Conservation (phyloP, 108 stramenopile genomes). For the Nitzschia sp. region DNA sequence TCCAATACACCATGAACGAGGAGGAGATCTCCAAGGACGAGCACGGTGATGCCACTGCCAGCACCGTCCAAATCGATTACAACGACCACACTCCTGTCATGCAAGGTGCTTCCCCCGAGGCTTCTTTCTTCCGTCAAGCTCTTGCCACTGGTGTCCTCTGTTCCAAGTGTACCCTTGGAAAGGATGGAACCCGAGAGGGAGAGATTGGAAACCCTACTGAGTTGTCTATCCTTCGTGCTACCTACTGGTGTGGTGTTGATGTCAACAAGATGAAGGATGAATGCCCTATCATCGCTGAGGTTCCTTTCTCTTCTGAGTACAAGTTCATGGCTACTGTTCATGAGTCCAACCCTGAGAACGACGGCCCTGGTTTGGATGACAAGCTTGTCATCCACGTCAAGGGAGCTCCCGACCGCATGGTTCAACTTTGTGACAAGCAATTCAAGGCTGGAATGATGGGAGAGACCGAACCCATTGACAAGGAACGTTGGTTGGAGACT, state of each 20-base stretch:
- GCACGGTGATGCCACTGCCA: constrained; percentile 3
- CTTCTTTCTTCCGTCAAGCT: constrained; percentile 53
- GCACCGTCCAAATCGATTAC: constrained; percentile 24
- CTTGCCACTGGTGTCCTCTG: constrained; percentile 77
- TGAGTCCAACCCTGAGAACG: constrained; percentile 42
- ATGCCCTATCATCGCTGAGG: constrained; percentile 69
- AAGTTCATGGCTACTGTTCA: constrained; percentile 89
- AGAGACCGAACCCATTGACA: constrained; percentile 67
- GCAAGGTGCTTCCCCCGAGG: constrained; percentile 57
- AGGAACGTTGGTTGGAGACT: constrained; percentile 72
- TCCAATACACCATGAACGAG: constrained; percentile 38
- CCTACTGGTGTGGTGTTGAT: constrained; percentile 72
- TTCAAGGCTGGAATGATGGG: constrained; percentile 53
- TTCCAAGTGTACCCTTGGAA: constrained; percentile 74
- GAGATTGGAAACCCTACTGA: constrained; percentile 89
- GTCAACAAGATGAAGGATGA: constrained; percentile 61
- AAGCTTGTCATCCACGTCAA: constrained; percentile 81
- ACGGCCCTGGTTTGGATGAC: constrained; percentile 47
- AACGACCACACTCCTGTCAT: constrained; percentile 44
- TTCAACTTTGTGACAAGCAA: constrained; percentile 67
- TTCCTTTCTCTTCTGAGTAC: constrained; percentile 81
- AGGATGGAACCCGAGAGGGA: constrained; percentile 66
- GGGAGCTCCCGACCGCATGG: constrained; percentile 93
- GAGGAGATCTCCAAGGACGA: constrained; percentile 12
- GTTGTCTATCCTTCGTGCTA: constrained; percentile 77